Evolutionary conservation across 2,329 filamentous ascomycete genomes (phyloP).

Genomic region (Botrytis pseudocinerea): DNA sequence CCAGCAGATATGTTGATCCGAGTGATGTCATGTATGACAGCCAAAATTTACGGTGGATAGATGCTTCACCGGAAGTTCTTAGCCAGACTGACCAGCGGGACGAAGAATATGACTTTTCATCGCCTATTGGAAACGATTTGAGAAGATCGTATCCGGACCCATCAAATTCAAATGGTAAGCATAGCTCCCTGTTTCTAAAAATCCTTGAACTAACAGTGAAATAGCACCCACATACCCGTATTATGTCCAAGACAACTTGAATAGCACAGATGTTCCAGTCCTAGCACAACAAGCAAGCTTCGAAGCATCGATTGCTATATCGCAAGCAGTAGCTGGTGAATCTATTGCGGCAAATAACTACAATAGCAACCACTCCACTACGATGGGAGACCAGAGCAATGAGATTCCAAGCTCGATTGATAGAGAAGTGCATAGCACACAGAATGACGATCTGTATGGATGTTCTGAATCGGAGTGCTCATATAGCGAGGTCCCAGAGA

Average conservation of each 20-base stretch:
- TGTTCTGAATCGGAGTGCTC: rapidly evolving
- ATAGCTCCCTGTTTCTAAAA: too few species aligned
- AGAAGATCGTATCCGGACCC: neutral
- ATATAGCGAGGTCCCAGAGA: neutral
- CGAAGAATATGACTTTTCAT: neutral
- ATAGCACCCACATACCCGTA: neutral
- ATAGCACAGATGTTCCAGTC: rapidly evolving
- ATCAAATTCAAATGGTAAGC: neutral
- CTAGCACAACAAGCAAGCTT: too few species aligned
- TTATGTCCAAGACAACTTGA: rapidly evolving
- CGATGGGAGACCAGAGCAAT: neutral
- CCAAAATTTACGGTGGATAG: neutral
- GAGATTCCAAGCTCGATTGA: neutral
- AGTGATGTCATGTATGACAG: neutral
- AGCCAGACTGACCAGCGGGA: neutral
- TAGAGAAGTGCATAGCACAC: neutral
- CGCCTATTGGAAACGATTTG: neutral
- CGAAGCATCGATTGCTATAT: neutral
- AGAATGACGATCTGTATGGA: rapidly evolving
- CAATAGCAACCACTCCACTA: rapidly evolving
- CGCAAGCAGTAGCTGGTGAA: neutral
- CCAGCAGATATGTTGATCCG: neutral
- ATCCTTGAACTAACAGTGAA: neutral
- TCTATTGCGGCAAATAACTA: neutral
- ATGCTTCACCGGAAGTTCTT: neutral